phyloP scores from a whole-genome alignment of 495 filamentous ascomycete genomes.

The Terfezia boudieri region DNA sequence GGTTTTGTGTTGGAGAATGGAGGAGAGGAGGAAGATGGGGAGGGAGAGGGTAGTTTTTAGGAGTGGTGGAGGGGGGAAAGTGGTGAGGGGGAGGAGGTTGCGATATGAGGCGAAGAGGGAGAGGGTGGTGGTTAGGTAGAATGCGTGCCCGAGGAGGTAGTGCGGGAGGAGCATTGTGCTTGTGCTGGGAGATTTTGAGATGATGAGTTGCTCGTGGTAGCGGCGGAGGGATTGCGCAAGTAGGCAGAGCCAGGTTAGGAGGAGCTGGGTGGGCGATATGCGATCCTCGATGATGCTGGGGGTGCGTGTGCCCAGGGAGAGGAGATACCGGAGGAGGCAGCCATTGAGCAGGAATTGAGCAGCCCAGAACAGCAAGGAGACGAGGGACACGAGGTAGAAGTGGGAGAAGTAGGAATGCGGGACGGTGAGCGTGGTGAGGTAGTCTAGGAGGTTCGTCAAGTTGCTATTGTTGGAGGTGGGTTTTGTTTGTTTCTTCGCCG shows the following conservation, averaged over 20 bases:
- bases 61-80: conserved; percentile 22
- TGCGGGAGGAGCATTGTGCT: conserved; percentile 65
- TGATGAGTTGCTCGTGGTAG: conserved; percentile 42
- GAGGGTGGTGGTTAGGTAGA: conserved; percentile 7
- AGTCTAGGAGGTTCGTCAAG: too few relatives aligned
- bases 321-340: conserved; percentile 24
- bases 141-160: conserved; percentile 42
- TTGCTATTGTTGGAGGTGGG: too few relatives aligned
- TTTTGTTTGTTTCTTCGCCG: conserved; percentile 13
- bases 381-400: conserved; percentile 58
- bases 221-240: conserved; percentile 49
- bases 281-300: too few relatives aligned
- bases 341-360: conserved; percentile 41
- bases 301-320: neutral
- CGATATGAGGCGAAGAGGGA: conserved; percentile 5
- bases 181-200: conserved; percentile 39
- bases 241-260: conserved; percentile 48
- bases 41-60: conserved; percentile 37
- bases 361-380: conserved; percentile 56
- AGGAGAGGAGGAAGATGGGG: conserved; percentile 49
- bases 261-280: too few relatives aligned
- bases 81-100: conserved; percentile 10
- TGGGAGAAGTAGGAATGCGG: conserved; percentile 74
- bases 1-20: conserved; percentile 54
- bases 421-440: conserved; percentile 23